Evolutionary conservation across 2,329 filamentous ascomycete species (phyloP).

Genomic region (Lasiodiplodia gonubiensis): DNA sequence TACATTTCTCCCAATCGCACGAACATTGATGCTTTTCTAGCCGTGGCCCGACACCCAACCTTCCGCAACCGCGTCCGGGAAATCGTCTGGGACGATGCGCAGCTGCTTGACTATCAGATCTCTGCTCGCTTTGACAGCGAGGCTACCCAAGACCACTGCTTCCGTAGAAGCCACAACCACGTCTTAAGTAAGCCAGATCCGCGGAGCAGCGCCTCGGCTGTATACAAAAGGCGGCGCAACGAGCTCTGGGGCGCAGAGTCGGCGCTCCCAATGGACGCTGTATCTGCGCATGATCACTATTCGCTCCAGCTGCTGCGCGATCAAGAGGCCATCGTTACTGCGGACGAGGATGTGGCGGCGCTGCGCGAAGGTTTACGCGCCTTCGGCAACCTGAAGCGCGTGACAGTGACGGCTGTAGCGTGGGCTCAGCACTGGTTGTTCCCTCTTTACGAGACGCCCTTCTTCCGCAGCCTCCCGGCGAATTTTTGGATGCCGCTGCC

Average conservation of each 20-base stretch:
- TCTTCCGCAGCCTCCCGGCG: conserved; percentile 48
- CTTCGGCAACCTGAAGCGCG: conserved; percentile 45
- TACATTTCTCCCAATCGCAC: conserved; percentile 50
- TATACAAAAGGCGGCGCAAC: background rate
- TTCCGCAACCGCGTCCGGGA: conserved; percentile 44
- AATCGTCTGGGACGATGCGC: conserved; percentile 50
- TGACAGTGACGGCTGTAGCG: conserved; percentile 50
- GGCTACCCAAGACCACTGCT: background rate
- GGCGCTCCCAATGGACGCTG: background rate
- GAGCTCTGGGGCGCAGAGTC: background rate
- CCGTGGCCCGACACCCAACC: conserved; percentile 45
- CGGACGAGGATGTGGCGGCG: conserved; percentile 38
- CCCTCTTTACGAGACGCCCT: conserved; percentile 51
- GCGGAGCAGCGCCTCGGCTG: background rate
- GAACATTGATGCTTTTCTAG: conserved; percentile 46
- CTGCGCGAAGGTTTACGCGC: conserved; percentile 42
- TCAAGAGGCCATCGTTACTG: conserved; percentile 41
- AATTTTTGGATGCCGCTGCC: conserved; percentile 50
- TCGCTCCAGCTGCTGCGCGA: conserved; percentile 42
- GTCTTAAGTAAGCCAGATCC: background rate
- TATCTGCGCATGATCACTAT: conserved; percentile 30
- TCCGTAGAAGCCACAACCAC: too few species aligned
- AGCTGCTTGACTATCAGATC: conserved; percentile 37
- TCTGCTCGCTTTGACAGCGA: background rate
- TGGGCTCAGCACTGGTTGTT: conserved; percentile 45